phyloP scores from a whole-genome alignment of 148 eudicot genomes.

The Pharnaceum exiguum region DNA sequence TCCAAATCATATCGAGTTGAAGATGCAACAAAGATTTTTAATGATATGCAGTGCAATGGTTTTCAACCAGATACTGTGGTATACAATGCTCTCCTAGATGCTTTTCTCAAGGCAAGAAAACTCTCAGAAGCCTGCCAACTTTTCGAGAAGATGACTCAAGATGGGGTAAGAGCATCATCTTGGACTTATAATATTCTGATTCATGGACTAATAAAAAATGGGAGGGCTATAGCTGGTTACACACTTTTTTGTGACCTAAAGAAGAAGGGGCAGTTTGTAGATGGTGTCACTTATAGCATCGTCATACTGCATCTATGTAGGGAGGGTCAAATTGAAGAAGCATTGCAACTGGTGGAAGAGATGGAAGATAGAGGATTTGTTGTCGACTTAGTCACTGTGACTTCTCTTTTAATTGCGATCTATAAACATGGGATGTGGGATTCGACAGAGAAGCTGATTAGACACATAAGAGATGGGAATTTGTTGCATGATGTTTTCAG shows the following conservation, averaged over 20 bases:
- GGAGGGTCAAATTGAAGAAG: constrained; percentile 53
- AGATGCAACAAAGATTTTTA: constrained; percentile 53
- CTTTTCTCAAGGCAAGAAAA: constrained; percentile 65
- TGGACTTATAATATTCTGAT: constrained; percentile 84
- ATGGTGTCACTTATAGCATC: constrained; percentile 71
- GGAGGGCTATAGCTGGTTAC: constrained; percentile 66
- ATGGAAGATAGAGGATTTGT: constrained; percentile 80
- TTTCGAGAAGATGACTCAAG: constrained; percentile 77
- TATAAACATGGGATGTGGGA: constrained; percentile 61
- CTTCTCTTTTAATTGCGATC: constrained; percentile 51
- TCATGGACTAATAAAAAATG: constrained; percentile 72
- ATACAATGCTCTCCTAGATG: constrained; percentile 72
- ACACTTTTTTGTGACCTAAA: constrained; percentile 66
- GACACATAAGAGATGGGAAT: constrained; percentile 60
- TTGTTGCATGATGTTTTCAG: constrained; percentile 47
- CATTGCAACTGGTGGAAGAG: constrained; percentile 63
- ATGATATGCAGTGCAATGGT: constrained; percentile 74
- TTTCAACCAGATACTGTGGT: constrained; percentile 55
- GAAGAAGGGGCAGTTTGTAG: constrained; percentile 76
- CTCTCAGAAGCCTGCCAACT: constrained; percentile 67
- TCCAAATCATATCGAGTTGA: constrained; percentile 51
- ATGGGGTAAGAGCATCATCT: constrained; percentile 59
- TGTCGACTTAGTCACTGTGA: constrained; percentile 74
- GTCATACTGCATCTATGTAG: constrained; percentile 55
- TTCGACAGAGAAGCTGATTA: constrained; percentile 59